Conservation (phyloP, 129 eudicot genomes). For the Pittosporum tobira region DNA sequence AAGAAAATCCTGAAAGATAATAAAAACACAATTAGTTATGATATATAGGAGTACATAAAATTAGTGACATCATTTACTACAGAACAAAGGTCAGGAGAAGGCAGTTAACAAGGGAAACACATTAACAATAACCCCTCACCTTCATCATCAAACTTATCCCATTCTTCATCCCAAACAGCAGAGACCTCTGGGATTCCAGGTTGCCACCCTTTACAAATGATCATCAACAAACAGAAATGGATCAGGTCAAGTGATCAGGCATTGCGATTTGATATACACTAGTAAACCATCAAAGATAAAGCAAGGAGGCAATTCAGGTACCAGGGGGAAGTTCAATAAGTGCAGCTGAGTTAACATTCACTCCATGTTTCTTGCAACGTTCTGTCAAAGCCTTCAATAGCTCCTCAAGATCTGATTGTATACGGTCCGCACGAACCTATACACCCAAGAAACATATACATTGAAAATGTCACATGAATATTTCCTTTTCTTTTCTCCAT, state of each 20-base stretch:
- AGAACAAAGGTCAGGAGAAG: neutral
- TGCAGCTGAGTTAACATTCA: conserved; percentile 69
- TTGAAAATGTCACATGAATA: neutral
- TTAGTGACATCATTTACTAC: neutral
- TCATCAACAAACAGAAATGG: conserved; percentile 7
- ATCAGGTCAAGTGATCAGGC: neutral
- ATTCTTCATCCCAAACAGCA: conserved; percentile 97
- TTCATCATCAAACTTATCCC: conserved; percentile 98
- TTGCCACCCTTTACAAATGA: conserved; percentile 68
- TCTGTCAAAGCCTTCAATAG: conserved; percentile 69
- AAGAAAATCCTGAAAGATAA: conserved; percentile 46
- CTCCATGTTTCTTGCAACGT: conserved; percentile 72
- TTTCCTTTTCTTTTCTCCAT: neutral
- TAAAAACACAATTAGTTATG: too few relatives aligned
- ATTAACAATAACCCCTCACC: conserved; percentile 37
- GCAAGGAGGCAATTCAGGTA: conserved; percentile 14
- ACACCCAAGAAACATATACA: conserved; percentile 13
- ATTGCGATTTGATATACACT: conserved; percentile 1
- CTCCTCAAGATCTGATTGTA: conserved; percentile 96
- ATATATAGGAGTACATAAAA: too few relatives aligned
- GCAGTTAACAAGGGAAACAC: conserved; percentile 5
- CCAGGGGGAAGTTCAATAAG: conserved; percentile 85
- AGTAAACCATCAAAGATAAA: conserved; percentile 9
- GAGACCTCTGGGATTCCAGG: conserved; percentile 86
- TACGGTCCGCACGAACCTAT: conserved; percentile 96